Evolutionary conservation across 108 stramenopile species (phyloP), one percentile per base, ranked within the genome.

Genomic region (Nannochloropsis oceanica): DNA sequence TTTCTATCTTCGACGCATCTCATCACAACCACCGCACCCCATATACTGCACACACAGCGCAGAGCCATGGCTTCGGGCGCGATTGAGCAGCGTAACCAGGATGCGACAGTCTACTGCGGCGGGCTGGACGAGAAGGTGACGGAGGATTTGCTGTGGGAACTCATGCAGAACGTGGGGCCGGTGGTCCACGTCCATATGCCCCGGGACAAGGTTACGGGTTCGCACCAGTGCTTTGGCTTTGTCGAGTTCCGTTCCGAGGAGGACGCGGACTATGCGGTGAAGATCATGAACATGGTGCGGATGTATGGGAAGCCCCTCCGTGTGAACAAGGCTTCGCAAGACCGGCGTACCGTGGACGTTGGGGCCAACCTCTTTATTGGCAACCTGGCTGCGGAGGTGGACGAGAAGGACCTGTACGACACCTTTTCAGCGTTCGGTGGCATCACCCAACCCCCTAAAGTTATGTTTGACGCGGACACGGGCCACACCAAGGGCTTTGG

Each of bases 291-390:
- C 92, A 98, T 99, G 97, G 92, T 99, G 44, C 96, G 96, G 84
- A 86, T 99, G 25, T 97, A 90, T 87, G 93, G 94, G 12, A 89
- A 94, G 42, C 97, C 98, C 8, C 81, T 99, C 27, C 91, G 95
- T 2, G 96, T 99, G 22, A 94, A 92, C 86, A 97, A 97, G 85
- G 92, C 93, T n/a, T 89, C 91, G 34, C 89, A 95, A 82, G 95
- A 97, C 89, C 94, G 93, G 89, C 94, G 96, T 85, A 85, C 84
- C 1, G 80, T 86, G 24, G 97, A 97, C 83, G 95, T 99, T 0
- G 99, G 99, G 13, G 99, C 99, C 13, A 99, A 99, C 90, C 92
- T 99, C 27, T 99, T 97, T 86, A 90, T 99, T 44, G 99, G 99
- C 8, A 96, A 97, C 89, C 89, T 99, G 46, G 97, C 97, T 86